Conservation (phyloP, 2,329 filamentous ascomycete species). For the Helotiales sp. region DNA sequence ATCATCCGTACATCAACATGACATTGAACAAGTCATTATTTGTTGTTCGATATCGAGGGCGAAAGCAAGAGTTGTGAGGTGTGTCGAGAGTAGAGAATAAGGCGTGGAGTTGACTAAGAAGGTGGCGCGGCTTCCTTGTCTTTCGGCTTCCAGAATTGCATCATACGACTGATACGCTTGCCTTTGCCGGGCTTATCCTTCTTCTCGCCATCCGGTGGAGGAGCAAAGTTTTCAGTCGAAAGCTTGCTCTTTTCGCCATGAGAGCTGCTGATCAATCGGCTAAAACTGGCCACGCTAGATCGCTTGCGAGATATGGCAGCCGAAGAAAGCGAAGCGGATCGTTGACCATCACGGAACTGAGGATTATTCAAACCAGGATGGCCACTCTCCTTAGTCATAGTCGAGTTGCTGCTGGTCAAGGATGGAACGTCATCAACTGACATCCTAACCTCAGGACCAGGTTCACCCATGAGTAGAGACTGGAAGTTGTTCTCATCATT, state of each 20-base stretch:
- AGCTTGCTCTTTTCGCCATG: conserved; percentile 76
- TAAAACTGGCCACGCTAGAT: conserved; percentile 75
- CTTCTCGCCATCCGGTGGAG: conserved; percentile 53
- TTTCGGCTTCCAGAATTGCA: conserved; percentile 71
- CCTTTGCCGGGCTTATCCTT: conserved; percentile 62
- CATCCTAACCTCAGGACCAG: conserved; percentile 68
- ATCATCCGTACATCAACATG: conserved; percentile 27
- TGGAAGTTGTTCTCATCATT: conserved; percentile 71
- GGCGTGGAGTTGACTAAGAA: conserved; percentile 6
- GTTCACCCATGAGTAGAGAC: conserved; percentile 71
- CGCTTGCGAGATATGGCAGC: conserved; percentile 67
- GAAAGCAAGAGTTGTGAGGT: not conserved
- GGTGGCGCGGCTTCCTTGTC: conserved; percentile 24
- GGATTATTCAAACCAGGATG: conserved; percentile 41
- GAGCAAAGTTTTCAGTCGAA: conserved; percentile 59
- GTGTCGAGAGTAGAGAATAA: not conserved
- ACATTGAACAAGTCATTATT: conserved; percentile 15
- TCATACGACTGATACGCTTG: conserved; percentile 70
- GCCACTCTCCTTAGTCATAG: conserved; percentile 68
- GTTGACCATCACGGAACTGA: conserved; percentile 55
- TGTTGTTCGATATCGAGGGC: conserved; percentile 4
- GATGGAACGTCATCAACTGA: conserved; percentile 76
- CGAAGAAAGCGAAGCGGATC: conserved; percentile 62
- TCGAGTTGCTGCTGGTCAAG: conserved; percentile 73
- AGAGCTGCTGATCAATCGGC: conserved; percentile 72